These are phyloP conservation scores for Vitis amurensis DNA, from an alignment of 164 flowering plant species.

Conservation along the genomic window DNA sequence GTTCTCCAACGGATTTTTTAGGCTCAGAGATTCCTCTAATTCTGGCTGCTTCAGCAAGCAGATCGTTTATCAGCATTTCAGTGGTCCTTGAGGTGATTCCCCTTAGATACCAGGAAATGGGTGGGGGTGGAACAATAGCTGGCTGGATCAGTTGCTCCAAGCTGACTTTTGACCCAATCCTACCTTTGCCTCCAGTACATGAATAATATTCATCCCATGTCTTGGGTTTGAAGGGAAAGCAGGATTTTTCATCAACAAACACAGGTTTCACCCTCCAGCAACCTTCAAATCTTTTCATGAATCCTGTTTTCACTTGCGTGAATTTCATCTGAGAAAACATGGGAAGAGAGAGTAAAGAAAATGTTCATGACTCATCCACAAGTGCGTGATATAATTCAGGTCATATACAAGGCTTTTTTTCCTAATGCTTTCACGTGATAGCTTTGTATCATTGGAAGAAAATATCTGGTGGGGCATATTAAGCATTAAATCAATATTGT, in stretches of 20 bases:
- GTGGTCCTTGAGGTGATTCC: conserved; percentile 84
- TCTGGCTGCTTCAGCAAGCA: conserved; percentile 71
- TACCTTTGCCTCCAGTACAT: conserved; percentile 83
- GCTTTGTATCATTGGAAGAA: no score
- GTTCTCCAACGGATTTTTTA: conserved; percentile 1
- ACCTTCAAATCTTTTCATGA: conserved; percentile 90
- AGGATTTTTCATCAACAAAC: conserved; percentile 68
- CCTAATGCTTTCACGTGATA: no score
- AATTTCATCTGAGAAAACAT: conserved; percentile 68
- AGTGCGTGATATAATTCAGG: no score
- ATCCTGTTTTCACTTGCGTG: conserved; percentile 85
- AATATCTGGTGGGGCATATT: no score
- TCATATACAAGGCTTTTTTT: no score
- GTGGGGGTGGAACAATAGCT: conserved; percentile 91
- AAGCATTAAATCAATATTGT: no score
- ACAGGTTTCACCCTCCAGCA: conserved; percentile 82
- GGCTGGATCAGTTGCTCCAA: conserved; percentile 87
- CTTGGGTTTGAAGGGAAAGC: conserved; percentile 70
- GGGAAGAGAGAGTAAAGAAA: background rate
- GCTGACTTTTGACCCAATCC: conserved; percentile 74
- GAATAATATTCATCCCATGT: conserved; percentile 55
- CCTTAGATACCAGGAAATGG: conserved; percentile 95
- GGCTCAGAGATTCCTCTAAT: conserved; percentile 43
- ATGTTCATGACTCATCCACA: background rate
- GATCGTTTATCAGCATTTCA: conserved; percentile 77